Evolutionary conservation across 2,329 filamentous ascomycete species (phyloP), one percentile per base, ranked within the genome.

Genomic region (Sclerotiophoma versabilis): DNA sequence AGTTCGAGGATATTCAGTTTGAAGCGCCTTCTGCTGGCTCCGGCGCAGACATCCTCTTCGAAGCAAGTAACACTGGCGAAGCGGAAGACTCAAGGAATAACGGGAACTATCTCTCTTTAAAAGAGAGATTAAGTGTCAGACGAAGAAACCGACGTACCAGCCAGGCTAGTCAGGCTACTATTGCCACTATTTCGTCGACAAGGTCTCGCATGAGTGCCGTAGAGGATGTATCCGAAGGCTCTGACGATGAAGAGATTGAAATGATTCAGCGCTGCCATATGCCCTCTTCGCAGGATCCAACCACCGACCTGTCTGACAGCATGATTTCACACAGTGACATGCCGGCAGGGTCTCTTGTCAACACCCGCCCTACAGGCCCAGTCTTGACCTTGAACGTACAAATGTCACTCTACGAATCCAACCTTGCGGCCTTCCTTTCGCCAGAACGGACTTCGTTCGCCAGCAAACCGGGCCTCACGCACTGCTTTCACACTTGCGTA

Each of bases 391-490:
- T 89, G 8, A 86, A 88, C 67, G 85, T 89, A n/a, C 86, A 89
- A 64, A 89, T 89, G 85, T 84, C 83, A 4, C 76, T 87, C 3
- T 84, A 87, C 67, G 85, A 86, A 0, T 78, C 87, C 46, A 87
- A 84, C 2, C 77, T 90, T 10, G 80, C 82, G 8, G 81, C 83
- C 1, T 88, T 85, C 62, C 69, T 89, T 5, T 81, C 69, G 1
- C 62, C 62, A 26, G 50, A 67, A 42, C 54, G 57, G 14, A 12
- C 53, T 4, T 32, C 49, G 1, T 57, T 56, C 9, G 58, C 38
- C n/a, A 49, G 47, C 15, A 53, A 57, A 22, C 45, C 57, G 10
- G 30, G 52, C 9, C 70, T 76, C 5, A 77, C 77, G 5, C 87
- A 89, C 70, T 89, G 87, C 65, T 89, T 86, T 68, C 87, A 89